Evolutionary conservation across 2,329 filamentous ascomycete species (phyloP), one percentile per base, ranked within the genome.

Genomic region (Whalleya microplaca): DNA sequence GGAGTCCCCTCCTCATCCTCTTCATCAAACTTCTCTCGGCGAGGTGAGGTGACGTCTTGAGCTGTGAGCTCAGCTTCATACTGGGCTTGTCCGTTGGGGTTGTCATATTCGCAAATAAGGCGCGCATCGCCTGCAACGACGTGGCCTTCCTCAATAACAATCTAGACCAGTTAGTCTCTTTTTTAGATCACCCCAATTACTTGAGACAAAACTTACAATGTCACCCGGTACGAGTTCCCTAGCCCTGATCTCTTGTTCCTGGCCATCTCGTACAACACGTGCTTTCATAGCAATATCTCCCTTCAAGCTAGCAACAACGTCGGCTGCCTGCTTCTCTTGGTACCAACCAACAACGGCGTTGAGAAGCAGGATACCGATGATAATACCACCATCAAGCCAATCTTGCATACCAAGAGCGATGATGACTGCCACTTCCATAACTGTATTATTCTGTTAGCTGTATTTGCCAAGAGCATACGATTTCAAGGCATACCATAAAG

Each of bases 281-380:
- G 85, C 83, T 77, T 86, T 87, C 84, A 90, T 87, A 69, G 87
- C 87, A 71, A 90, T 90, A 69, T 90, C 87, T 79, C 87, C 87
- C 80, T 89, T 90, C 62, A 90, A 76, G 59, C 78, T 83, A 53
- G 87, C 87, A 68, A 89, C 86, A 69, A 89, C 86, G 75, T 90
- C 87, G 70, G 87, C 87, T 68, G 87, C 87, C 75, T 89, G 86
- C 79, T 90, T 90, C 75, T 90, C 87, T 73, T 90, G 87, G 75
- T 90, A 90, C 86, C 86, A 90, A 81, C 87, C 87, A 74, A 90
- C 87, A 58, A 85, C 73, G 64, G 87, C 87, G 78, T 90, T 90
- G 60, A 90, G 83, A 70, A 89, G 63, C 51, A 90, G 76, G 73
- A 90, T 90, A 81, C 83, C 87, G 67, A 87, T 85, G 70, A 90